Base-by-base conservation (phyloP, 139 green algal species). In the Ulvella scutata region DNA sequence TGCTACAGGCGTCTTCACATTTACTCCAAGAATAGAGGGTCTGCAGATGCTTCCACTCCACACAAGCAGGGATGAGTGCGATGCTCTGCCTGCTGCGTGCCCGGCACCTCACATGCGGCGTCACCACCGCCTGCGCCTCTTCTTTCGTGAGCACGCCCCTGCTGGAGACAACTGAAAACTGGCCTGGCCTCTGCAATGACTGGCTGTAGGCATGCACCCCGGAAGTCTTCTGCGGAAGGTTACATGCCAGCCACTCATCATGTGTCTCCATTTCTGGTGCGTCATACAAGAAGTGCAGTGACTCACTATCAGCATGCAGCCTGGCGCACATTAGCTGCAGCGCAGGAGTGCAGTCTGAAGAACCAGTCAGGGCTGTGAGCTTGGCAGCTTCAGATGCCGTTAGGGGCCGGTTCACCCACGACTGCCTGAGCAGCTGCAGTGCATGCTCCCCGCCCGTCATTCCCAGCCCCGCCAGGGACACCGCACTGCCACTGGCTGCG, bases 391-490 rank as follows among this genome's bases (percentile, higher is more conserved):
- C 82, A 23, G 44, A 33, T 3, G 4, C 3, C 21, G 21, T 33
- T 43, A 90, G 75, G 9, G 86, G 84, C 20, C 36, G 38, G 74
- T 81, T 82, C 39, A 37, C 35, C 82, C 82, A 88, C 62, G 72
- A 81, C 77, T 85, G 61, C 20, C 80, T 51, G 72, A 88, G 9
- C 17, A 90, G 77, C 51, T 77, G 38, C 80, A 87, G 60, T 2
- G 83, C 86, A 4, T 34, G 72, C 73, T 87, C 79, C 3, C 51
- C 82, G 2, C 86, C 86, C 2, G 84, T 87, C 62, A 61, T 33
- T 2, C 59, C 17, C 72, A 74, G 84, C 74, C 2, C 9, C 0
- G 80, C 80, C 77, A 88, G 83, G 1, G 86, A 84, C 43, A 90
- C 77, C 35, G 81, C 80, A 4, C 61, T 81, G 77, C 74, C 51